Evolutionary conservation across 371 early-diverging fungal species (phyloP).

Genomic region (Actinomortierella wolfii): DNA sequence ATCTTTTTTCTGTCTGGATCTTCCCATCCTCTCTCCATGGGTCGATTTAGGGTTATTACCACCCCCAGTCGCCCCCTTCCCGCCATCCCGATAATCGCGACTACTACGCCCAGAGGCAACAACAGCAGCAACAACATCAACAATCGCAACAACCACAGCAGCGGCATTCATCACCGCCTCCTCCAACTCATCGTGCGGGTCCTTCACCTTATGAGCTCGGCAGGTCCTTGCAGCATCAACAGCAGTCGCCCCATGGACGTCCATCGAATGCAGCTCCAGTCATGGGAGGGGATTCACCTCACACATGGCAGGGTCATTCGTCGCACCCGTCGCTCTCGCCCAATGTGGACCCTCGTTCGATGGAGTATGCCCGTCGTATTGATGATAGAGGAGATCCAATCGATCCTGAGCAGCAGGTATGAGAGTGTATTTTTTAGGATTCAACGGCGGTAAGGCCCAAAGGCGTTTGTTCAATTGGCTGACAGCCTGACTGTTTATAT

Average conservation of each 20-base stretch:
- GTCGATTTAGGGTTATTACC: neutral
- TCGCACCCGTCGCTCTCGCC: constrained; percentile 4
- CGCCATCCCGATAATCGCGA: neutral
- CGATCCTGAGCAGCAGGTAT: neutral
- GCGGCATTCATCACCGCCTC: constrained; percentile 3
- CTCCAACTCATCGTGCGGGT: constrained; percentile 12
- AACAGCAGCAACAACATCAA: neutral
- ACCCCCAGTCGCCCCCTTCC: neutral
- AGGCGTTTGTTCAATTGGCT: no score
- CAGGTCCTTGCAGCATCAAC: constrained; percentile 3
- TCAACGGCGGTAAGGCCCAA: no score
- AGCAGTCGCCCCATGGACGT: constrained; percentile 6
- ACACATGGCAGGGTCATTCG: no score
- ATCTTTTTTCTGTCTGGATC: constrained; percentile 1
- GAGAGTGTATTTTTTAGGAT: no score
- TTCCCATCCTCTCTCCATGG: neutral
- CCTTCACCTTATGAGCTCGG: constrained; percentile 12
- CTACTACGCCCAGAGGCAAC: neutral
- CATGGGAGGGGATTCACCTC: no score
- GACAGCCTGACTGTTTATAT: no score
- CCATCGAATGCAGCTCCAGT: constrained; percentile 14
- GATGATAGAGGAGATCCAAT: neutral
- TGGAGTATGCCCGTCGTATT: neutral
- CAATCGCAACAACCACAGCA: neutral
- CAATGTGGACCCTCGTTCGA: neutral